Conservation (phyloP, 306 rosid species). For the Fragaria iinumae region DNA sequence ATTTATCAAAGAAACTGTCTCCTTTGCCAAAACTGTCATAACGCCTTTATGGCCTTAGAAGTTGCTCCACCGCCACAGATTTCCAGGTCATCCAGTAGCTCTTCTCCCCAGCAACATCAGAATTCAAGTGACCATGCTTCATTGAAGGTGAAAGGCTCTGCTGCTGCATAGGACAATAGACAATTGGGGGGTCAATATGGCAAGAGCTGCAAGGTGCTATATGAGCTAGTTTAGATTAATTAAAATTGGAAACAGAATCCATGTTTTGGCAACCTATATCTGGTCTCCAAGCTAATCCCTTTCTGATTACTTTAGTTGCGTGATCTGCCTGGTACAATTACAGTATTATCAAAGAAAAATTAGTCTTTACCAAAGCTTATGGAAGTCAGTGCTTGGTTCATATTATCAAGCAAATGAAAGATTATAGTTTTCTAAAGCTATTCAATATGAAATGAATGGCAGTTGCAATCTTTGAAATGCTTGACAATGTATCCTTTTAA, state of each 20-base stretch:
- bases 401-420: neutral
- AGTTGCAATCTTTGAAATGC: neutral
- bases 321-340: neutral
- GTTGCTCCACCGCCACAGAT: constrained; percentile 75
- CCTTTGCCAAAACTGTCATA: constrained; percentile 73
- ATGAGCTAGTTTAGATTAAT: neutral
- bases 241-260: too few species aligned
- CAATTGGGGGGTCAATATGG: neutral
- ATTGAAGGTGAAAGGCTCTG: neutral
- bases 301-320: neutral
- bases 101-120: constrained; percentile 44
- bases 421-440: neutral
- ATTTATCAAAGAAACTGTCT: constrained; percentile 73
- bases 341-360: neutral
- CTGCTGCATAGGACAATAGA: neutral
- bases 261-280: neutral
- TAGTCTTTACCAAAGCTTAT: neutral
- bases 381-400: neutral
- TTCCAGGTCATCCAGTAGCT: constrained; percentile 22
- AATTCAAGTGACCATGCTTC: constrained; percentile 32
- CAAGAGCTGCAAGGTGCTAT: neutral
- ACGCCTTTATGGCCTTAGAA: constrained; percentile 76
- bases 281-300: too few species aligned
- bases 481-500: neutral
- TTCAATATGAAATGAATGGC: neutral